phyloP scores from a whole-genome alignment of 176 grass and related monocot genomes.

The Aegilops tauschii region DNA sequence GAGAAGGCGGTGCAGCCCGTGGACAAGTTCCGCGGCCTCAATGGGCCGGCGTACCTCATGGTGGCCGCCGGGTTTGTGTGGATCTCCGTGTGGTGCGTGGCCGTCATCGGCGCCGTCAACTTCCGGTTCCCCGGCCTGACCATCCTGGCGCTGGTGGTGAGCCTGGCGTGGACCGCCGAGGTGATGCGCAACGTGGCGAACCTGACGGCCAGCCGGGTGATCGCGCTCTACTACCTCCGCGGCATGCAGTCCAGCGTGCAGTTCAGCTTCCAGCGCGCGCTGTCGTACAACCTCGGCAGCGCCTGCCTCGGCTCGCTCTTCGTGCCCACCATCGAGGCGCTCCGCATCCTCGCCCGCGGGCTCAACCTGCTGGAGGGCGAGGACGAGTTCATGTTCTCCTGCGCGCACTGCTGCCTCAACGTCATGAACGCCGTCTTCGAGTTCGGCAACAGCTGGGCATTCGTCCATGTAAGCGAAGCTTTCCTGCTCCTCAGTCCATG shows the following conservation, averaged over 20 bases:
- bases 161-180: slow-evolving; percentile 88
- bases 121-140: slow-evolving; percentile 73
- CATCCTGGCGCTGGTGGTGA: slow-evolving; percentile 71
- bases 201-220: slow-evolving; percentile 83
- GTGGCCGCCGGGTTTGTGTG: slow-evolving; percentile 73
- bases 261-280: slow-evolving; percentile 97
- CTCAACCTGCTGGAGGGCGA: slow-evolving; percentile 96
- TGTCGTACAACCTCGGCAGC: slow-evolving; percentile 84
- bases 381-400: slow-evolving; percentile 99
- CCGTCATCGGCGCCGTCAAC: slow-evolving; percentile 78
- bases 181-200: slow-evolving; percentile 99
- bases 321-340: slow-evolving; percentile 85
- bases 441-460: slow-evolving; percentile 98
- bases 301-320: slow-evolving; percentile 92
- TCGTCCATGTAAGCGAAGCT: slow-evolving; percentile 72
- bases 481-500: no score
- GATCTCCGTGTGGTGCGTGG: slow-evolving; percentile 86
- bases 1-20: slow-evolving; percentile 57
- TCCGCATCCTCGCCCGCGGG: slow-evolving; percentile 81
- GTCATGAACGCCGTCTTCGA: slow-evolving; percentile 90
- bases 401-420: slow-evolving; percentile 89
- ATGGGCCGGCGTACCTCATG: slow-evolving; percentile 92
- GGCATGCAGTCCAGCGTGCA: slow-evolving; percentile 91
- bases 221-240: slow-evolving; percentile 96
- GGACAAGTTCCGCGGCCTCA: slow-evolving; percentile 67